phyloP scores from a whole-genome alignment of 2,329 filamentous ascomycete species.

The Talaromyces funiculosus region DNA sequence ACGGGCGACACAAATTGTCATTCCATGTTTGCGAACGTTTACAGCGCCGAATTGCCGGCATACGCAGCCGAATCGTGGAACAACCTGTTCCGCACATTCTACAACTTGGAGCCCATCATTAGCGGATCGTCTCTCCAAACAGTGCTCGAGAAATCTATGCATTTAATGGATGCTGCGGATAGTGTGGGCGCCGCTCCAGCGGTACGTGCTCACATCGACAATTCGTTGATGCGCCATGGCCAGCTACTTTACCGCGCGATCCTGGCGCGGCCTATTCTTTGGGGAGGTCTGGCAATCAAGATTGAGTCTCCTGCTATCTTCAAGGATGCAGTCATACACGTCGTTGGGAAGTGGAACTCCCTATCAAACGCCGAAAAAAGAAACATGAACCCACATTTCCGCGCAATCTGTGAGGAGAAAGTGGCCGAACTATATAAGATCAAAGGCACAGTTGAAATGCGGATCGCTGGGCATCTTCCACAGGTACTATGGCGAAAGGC shows the following conservation, averaged over 20 bases:
- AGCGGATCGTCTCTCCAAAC: constrained; percentile 34
- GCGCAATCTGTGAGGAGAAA: constrained; percentile 22
- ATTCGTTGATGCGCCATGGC: constrained; percentile 43
- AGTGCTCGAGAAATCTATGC: constrained; percentile 37
- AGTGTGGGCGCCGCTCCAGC: constrained; percentile 40
- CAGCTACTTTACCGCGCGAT: constrained; percentile 44
- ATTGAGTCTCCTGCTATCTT: constrained; percentile 41
- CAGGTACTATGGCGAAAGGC: constrained; percentile 36
- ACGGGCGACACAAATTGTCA: constrained; percentile 10
- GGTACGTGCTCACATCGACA: constrained; percentile 44
- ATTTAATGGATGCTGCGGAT: constrained; percentile 43
- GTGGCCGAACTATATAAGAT: constrained; percentile 18
- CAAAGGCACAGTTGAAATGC: constrained; percentile 25
- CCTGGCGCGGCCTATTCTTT: constrained; percentile 37
- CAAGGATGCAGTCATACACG: constrained; percentile 26
- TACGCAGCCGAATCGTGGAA: constrained; percentile 32
- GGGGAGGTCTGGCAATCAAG: constrained; percentile 43
- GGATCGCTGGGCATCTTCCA: constrained; percentile 26
- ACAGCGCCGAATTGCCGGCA: constrained; percentile 4
- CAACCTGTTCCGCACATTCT: constrained; percentile 43
- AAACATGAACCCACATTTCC: constrained; percentile 18
- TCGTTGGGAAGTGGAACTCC: constrained; percentile 28
- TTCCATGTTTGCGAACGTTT: neutral
- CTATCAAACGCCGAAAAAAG: constrained; percentile 19
- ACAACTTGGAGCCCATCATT: constrained; percentile 39